Conservation (phyloP, 1,139 yeast species). For the Yamadazyma trypodendri region DNA sequence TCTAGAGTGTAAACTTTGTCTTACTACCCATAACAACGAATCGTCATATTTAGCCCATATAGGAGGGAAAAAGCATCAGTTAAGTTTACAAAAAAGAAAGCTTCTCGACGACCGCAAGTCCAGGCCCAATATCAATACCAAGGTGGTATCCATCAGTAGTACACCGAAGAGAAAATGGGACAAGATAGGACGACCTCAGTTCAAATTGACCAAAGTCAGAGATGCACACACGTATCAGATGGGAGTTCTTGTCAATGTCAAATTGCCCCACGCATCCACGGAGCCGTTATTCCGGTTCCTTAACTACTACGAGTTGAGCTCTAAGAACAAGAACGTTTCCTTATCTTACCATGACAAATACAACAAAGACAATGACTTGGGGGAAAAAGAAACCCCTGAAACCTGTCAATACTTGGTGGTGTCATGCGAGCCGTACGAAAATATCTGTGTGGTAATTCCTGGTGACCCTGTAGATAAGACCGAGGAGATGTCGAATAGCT, state of each 20-base stretch:
- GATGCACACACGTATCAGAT: slow-evolving; percentile 55
- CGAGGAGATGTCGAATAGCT: slow-evolving; percentile 36
- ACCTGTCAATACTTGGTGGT: slow-evolving; percentile 65
- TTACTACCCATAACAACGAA: slow-evolving; percentile 71
- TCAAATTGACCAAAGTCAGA: slow-evolving; percentile 63
- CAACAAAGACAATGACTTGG: slow-evolving; percentile 28
- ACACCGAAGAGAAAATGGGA: slow-evolving; percentile 48
- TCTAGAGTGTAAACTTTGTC: slow-evolving; percentile 73
- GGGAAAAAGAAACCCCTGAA: slow-evolving; percentile 4
- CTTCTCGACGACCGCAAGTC: slow-evolving; percentile 36
- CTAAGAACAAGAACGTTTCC: slow-evolving; percentile 34
- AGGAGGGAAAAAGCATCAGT: slow-evolving; percentile 74
- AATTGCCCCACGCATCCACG: slow-evolving; percentile 49
- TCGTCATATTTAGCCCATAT: slow-evolving; percentile 79
- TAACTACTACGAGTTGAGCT: slow-evolving; percentile 69
- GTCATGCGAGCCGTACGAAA: slow-evolving; percentile 84
- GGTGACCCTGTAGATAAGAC: slow-evolving; percentile 50
- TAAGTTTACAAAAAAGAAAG: slow-evolving; percentile 61
- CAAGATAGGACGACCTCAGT: slow-evolving; percentile 73
- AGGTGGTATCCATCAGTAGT: slow-evolving; percentile 28
- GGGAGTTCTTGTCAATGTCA: slow-evolving; percentile 63
- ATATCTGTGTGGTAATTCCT: slow-evolving; percentile 69
- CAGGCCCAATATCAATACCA: slow-evolving; percentile 15
- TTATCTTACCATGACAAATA: slow-evolving; percentile 22
- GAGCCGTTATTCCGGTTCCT: slow-evolving; percentile 69